Evolutionary conservation across 306 rosid genomes (phyloP).

Genomic region (Styphnolobium japonicum): DNA sequence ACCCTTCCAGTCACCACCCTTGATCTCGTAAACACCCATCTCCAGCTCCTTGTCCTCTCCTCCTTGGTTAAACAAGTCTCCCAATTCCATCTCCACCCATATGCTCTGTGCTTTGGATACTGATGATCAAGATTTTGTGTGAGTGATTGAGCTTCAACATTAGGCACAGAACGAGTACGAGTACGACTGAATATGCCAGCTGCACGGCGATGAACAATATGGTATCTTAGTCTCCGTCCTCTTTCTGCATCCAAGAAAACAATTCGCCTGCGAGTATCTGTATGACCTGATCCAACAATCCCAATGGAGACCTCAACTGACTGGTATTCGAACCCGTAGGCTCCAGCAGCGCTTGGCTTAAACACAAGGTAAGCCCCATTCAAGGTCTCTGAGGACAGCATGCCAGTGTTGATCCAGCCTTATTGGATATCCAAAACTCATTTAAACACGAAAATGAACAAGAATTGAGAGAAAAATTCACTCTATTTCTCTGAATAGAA

Average conservation of each 20-base stretch:
- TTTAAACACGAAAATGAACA: too few relatives aligned
- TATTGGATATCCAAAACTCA: too few relatives aligned
- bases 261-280: neutral
- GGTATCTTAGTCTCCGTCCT: slow-evolving; percentile 26
- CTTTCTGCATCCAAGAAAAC: slow-evolving; percentile 52
- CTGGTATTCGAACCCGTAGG: slow-evolving; percentile 52
- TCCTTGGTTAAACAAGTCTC: slow-evolving; percentile 55
- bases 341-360: slow-evolving; percentile 33
- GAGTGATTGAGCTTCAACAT: neutral
- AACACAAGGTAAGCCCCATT: slow-evolving; percentile 71
- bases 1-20: slow-evolving; percentile 65
- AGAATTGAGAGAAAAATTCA: too few relatives aligned
- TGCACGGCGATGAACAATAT: slow-evolving; percentile 36
- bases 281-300: slow-evolving; percentile 36
- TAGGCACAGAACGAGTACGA: neutral
- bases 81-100: slow-evolving; percentile 82
- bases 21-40: slow-evolving; percentile 51
- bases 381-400: slow-evolving; percentile 58
- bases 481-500: too few relatives aligned
- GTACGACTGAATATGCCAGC: slow-evolving; percentile 20
- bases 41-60: slow-evolving; percentile 49
- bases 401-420: slow-evolving; percentile 38
- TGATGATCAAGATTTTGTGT: neutral
- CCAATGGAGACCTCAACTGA: slow-evolving; percentile 50
- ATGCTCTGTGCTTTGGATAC: slow-evolving; percentile 45